phyloP scores from a whole-genome alignment of 179 eudicot species.

The Patellifolia procumbens region DNA sequence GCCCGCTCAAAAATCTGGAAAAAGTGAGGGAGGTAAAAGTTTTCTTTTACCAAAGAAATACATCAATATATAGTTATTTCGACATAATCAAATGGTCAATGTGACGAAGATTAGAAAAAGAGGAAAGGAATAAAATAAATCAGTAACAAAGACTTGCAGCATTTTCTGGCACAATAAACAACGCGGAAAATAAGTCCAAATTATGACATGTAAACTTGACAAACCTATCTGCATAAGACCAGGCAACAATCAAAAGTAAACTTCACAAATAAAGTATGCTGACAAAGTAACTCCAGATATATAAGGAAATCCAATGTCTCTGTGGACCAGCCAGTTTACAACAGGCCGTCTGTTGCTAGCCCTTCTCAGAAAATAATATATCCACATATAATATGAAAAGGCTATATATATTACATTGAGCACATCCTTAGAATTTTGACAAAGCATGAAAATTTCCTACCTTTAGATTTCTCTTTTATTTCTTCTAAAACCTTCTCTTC shows the following conservation, averaged over 20 bases:
- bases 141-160: background rate
- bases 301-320: too few species aligned
- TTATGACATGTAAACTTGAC: background rate
- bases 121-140: background rate
- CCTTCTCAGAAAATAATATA: background rate
- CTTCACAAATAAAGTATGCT: background rate
- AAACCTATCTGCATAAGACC: background rate
- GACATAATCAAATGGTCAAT: background rate
- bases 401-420: background rate
- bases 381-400: background rate
- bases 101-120: background rate
- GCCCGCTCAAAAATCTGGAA: background rate
- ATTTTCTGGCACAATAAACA: background rate
- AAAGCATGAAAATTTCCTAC: conserved; percentile 29
- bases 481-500: conserved; percentile 85
- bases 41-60: background rate
- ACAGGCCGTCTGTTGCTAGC: too few species aligned
- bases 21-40: background rate
- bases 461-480: conserved; percentile 73
- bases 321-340: too few species aligned
- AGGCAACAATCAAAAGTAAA: background rate
- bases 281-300: background rate
- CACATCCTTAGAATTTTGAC: background rate
- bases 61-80: background rate
- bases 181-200: background rate